A percentile compares a stretch with the other conserved stretches of the same genome.
These are phyloP conservation scores for Colletotrichum sp. DNA, from an alignment of 2,329 filamentous ascomycete genomes.

Conservation along the genomic window DNA sequence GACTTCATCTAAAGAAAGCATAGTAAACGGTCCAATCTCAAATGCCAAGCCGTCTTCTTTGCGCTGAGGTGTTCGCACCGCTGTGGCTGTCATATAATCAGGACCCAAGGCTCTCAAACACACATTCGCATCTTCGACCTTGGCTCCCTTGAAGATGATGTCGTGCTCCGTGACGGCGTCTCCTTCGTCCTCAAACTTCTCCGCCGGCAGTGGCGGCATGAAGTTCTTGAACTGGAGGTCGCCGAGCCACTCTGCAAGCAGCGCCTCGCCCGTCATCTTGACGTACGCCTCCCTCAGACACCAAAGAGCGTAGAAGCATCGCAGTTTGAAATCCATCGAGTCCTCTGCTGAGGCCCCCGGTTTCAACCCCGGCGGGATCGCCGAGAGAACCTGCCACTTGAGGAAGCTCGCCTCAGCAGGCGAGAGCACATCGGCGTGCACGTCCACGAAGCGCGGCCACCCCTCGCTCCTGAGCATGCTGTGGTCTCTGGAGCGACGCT, in stretches of 20 bases:
- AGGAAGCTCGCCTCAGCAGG: slow-evolving; percentile 66
- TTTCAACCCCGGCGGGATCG: slow-evolving; percentile 23
- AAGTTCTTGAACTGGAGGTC: slow-evolving; percentile 73
- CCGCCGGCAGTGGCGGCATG: slow-evolving; percentile 51
- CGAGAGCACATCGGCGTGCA: slow-evolving; percentile 74
- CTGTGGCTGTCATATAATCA: slow-evolving; percentile 61
- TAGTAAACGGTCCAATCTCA: slow-evolving; percentile 44
- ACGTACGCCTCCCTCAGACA: slow-evolving; percentile 82
- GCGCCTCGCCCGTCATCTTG: slow-evolving; percentile 81
- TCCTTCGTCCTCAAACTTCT: slow-evolving; percentile 34
- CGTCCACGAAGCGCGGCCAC: slow-evolving; percentile 71
- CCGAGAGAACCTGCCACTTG: slow-evolving; percentile 46
- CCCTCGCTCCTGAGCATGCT: slow-evolving; percentile 59
- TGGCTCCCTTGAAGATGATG: slow-evolving; percentile 42
- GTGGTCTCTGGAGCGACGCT: slow-evolving; percentile 68
- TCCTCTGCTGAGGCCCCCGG: slow-evolving; percentile 33
- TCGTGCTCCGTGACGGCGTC: slow-evolving; percentile 39
- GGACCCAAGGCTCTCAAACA: slow-evolving; percentile 47
- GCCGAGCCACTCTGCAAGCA: slow-evolving; percentile 74
- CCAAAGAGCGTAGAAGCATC: slow-evolving; percentile 79
- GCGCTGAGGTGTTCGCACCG: slow-evolving; percentile 44
- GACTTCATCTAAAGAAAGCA: slow-evolving; percentile 49
- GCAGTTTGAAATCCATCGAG: slow-evolving; percentile 65
- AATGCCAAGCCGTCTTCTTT: slow-evolving; percentile 43
- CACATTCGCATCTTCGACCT: slow-evolving; percentile 46